A percentile compares a stretch with the other conserved stretches of the same genome.
These are phyloP conservation scores for Cardamine chenopodiifolia DNA, from an alignment of 345 rosid genomes.

Conservation along the genomic window DNA sequence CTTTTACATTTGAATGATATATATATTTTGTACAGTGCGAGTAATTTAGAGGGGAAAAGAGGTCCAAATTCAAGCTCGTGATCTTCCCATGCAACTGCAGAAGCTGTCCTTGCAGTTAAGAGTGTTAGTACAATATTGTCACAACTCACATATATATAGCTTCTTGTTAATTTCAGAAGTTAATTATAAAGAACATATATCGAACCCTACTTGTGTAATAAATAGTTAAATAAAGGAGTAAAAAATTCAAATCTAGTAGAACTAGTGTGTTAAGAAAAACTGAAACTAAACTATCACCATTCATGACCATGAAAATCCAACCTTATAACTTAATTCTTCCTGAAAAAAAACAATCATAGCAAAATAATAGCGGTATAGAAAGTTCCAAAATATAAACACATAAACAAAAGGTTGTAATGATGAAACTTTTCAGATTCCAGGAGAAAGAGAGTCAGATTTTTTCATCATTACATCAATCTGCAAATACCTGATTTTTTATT, in stretches of 20 bases:
- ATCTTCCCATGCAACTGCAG: conserved; percentile 29
- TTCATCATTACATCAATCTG: conserved; percentile 74
- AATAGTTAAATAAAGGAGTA: not conserved
- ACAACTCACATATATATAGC: not conserved
- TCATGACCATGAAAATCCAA: conserved; percentile 31
- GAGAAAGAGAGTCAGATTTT: conserved; percentile 50
- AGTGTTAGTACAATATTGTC: conserved; percentile 5
- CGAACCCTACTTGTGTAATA: conserved; percentile 28
- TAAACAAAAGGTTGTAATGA: conserved; percentile 50
- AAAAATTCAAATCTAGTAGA: conserved; percentile 16
- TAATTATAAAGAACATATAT: not conserved
- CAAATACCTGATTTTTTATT: conserved; percentile 4
- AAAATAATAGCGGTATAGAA: conserved; percentile 44
- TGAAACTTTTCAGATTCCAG: conserved; percentile 46
- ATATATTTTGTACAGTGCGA: conserved; percentile 5
- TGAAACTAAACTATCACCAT: conserved; percentile 51
- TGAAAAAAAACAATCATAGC: conserved; percentile 39
- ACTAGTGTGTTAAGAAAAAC: conserved; percentile 18
- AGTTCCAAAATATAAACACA: conserved; percentile 7
- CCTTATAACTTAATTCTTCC: conserved; percentile 15
- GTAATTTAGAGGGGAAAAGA: not conserved
- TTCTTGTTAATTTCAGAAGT: not conserved
- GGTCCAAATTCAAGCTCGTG: conserved; percentile 10
- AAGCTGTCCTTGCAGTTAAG: not conserved
- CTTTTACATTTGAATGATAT: not conserved